These are phyloP conservation scores for Fraxinus xanthoxyloides DNA, from an alignment of 305 asterid species.

Conservation along the genomic window DNA sequence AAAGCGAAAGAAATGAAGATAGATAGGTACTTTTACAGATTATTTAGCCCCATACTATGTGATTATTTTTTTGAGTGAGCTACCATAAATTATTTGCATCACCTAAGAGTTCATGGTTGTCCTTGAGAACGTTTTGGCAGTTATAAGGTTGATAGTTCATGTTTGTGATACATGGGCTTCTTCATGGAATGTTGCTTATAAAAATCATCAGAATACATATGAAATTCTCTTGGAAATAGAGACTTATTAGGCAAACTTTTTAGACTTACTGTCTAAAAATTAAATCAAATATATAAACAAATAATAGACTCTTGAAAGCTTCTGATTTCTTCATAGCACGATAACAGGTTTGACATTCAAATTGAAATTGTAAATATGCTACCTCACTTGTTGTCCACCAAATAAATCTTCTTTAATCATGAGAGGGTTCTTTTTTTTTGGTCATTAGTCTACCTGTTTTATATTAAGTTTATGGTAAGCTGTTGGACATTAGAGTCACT, in stretches of 20 bases:
- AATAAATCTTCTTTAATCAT: not conserved
- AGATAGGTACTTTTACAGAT: constrained; percentile 56
- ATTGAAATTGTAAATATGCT: not conserved
- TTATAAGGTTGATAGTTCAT: not conserved
- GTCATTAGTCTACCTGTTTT: not conserved
- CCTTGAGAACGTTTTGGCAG: not conserved
- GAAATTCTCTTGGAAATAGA: not conserved
- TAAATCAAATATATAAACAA: not conserved
- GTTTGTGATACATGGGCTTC: not conserved
- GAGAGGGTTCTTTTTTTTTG: not conserved
- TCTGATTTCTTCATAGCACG: not conserved
- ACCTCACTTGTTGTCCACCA: not conserved
- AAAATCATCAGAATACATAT: not conserved
- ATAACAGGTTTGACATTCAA: not conserved
- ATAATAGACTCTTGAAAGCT: not conserved
- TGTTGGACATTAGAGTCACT: not conserved
- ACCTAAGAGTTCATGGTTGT: not conserved
- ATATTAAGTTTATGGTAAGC: not conserved
- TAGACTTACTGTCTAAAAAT: not conserved
- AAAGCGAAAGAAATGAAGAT: constrained; percentile 82
- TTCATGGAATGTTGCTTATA: not conserved
- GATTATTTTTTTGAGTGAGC: not conserved
- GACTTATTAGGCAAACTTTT: not conserved
- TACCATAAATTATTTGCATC: not conserved
- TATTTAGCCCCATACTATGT: not conserved